A percentile compares a stretch with the other conserved stretches of the same genome.
phyloP scores from a whole-genome alignment of 352 stramenopile genomes.

The Phytophthora europaea region DNA sequence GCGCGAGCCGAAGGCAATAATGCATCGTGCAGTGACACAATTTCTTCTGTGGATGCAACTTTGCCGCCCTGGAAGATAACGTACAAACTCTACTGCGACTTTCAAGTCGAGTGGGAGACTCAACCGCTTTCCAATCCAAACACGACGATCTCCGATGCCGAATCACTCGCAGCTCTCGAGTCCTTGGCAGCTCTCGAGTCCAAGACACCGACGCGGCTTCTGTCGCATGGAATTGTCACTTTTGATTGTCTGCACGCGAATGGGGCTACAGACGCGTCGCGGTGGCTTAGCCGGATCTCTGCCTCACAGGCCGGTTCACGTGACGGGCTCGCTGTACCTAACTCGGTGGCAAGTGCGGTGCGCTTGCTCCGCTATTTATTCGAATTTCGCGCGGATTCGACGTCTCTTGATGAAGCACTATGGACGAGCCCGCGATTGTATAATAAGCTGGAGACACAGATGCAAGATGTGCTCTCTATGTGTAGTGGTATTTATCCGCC shows the following conservation, averaged over 20 bases:
- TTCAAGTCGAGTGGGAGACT: conserved; percentile 66
- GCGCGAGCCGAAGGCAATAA: conserved; percentile 2
- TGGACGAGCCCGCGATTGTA: conserved; percentile 82
- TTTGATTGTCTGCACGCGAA: conserved; percentile 32
- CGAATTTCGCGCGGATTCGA: conserved; percentile 42
- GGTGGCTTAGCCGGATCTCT: conserved; percentile 37
- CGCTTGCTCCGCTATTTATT: conserved; percentile 72
- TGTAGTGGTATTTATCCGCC: conserved; percentile 85
- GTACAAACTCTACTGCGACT: conserved; percentile 82
- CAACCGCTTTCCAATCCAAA: conserved; percentile 18
- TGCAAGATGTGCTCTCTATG: conserved; percentile 86
- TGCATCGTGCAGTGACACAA: conserved; percentile 5
- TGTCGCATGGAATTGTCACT: conserved; percentile 33
- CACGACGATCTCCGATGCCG: not conserved
- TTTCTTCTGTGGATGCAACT: conserved; percentile 13
- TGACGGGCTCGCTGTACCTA: conserved; percentile 28
- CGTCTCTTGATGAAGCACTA: conserved; percentile 49
- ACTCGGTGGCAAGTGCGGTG: conserved; percentile 57
- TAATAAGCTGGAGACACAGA: conserved; percentile 83
- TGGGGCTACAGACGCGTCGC: conserved; percentile 24
- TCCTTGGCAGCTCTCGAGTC: conserved; percentile 26
- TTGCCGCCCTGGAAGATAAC: conserved; percentile 81
- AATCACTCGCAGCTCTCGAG: conserved; percentile 18
- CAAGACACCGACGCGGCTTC: conserved; percentile 18
- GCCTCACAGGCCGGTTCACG: conserved; percentile 12